Evolutionary conservation across 1,284 basidiomycete species (phyloP).

Genomic region (Mrakiaceae sp.): DNA sequence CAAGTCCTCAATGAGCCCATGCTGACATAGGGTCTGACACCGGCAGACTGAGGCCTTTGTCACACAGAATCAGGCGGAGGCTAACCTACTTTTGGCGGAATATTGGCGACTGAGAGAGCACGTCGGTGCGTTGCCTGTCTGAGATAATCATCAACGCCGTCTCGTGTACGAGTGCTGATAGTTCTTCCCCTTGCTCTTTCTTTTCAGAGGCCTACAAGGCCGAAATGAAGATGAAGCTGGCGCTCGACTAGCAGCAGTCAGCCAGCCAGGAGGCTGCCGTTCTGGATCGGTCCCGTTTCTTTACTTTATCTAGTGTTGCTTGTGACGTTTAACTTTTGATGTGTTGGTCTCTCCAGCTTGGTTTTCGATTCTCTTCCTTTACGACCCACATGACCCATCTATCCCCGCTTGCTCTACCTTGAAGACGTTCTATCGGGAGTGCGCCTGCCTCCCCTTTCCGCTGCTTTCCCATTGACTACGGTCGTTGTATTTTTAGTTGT

Average conservation of each 20-base stretch:
- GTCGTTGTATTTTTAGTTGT: too few species aligned
- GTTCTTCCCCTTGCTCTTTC: not conserved
- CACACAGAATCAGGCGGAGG: slow-evolving; percentile 53
- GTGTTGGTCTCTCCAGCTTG: too few species aligned
- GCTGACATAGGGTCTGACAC: not conserved
- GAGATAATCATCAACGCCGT: not conserved
- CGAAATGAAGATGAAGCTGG: slow-evolving; percentile 19
- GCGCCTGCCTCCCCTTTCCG: too few species aligned
- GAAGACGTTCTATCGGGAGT: too few species aligned
- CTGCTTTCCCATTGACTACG: too few species aligned
- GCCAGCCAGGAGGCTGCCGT: too few species aligned
- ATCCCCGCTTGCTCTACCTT: too few species aligned
- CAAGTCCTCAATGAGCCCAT: not conserved
- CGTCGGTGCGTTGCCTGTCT: slow-evolving; percentile 43
- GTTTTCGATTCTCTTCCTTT: too few species aligned
- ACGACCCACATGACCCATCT: too few species aligned
- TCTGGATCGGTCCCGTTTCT: too few species aligned
- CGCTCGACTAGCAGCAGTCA: slow-evolving; percentile 6
- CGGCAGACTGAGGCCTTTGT: slow-evolving; percentile 57
- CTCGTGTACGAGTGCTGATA: not conserved
- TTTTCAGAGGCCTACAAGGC: slow-evolving; percentile 18
- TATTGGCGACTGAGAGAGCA: slow-evolving; percentile 64
- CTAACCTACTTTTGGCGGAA: slow-evolving; percentile 56
- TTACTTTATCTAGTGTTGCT: too few species aligned
- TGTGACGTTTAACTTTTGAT: too few species aligned